Base-by-base conservation (phyloP, 164 flowering plant genomes). In the Stephania cephalantha region DNA sequence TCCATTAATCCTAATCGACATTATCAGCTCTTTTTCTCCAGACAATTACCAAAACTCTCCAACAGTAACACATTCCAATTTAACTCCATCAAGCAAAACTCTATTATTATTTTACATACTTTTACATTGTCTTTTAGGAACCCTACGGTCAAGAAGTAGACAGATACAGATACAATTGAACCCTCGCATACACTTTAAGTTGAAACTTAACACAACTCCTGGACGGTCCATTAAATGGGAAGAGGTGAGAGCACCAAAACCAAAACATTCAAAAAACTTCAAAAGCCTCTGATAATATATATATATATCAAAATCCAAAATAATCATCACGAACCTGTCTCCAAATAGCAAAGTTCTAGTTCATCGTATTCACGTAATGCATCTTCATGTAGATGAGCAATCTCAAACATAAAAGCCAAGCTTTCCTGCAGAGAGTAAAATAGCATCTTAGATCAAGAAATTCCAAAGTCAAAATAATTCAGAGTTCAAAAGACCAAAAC, bases 371-470 rank as follows among this genome's bases (percentile, higher is more conserved):
- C 99, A 46, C 99, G 97, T 68, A 95, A 80, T 18, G 99, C 85
- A 86, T 95, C 99, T 82, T 95, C 99, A 86, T 91, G 87, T 75
- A 95, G 97, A 84, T 95, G 90, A 81, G 99, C 91, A 87, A 95
- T 89, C 85, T 93, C 97, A 87, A 95, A 95, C 89, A 95, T 90
- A 80, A 93, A 95, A 73, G 99, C 99, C 85, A 95, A 80, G 86
- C 97, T 93, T 90, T 95, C 99, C 99, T 95, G 90, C 75, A 78
- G 22, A 77, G 45, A 30, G 53, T 7, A 74, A 70, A 73, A 48
- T 53, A 50, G 20, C 30, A 53, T 68, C 22, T 52, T 55, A 2
- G 10, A 13, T 61, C 31, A 55, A n/a, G 42, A 68, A 7, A 64
- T 11, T 20, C 52, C 35, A 66, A 73, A 73, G 30, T 58, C 66